Evolutionary conservation across 306 rosid genomes (phyloP), one percentile per base, ranked within the genome.

Genomic region (Senna tora): DNA sequence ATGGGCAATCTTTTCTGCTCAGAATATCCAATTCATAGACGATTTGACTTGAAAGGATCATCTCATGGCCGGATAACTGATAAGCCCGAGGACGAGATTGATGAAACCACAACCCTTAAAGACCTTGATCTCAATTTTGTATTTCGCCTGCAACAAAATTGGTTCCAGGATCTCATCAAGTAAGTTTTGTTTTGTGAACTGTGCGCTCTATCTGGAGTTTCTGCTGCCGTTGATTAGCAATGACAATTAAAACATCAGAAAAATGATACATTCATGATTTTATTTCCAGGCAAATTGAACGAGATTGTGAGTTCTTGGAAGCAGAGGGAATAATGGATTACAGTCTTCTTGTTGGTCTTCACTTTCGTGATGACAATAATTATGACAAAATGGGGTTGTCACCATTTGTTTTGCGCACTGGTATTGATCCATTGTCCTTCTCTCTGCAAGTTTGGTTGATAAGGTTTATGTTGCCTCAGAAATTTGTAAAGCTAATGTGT

Each of bases 1-100:
- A 95, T 95, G 97, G 99, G 99, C 69, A 95, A 95, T 71, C 87
- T 95, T 79, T 95, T 95, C 90, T 95, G 99, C 82, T 95, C 99
- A 0, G 99, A 95, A 60, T 95, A 95, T 66, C 89, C 90, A 32
- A 88, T 95, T 74, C 99, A 95, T 80, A 86, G 92, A 77, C 88
- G 99, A 60, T 95, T 95, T 66, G 99, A 95, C 80, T 81, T 95
- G 54, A 95, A 95, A 79, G 99, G 99, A 70, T 95, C 99, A 51
- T 95, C 99, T 33, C 92, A 92, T 75, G 99, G 99, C 9, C 90
- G 99, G n/a, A 83, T 90, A 42, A 95, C 99, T 8, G 92, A 88
- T 73, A 95, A 92, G 77, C 84, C 96, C 8, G 96, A 87, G 67
- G 93, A 85, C 22, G 97, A 95, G 80, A 95, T 95, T 80, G 99